Base-by-base conservation (phyloP, 306 rosid species). In the Elaeagnus macrophylla region DNA sequence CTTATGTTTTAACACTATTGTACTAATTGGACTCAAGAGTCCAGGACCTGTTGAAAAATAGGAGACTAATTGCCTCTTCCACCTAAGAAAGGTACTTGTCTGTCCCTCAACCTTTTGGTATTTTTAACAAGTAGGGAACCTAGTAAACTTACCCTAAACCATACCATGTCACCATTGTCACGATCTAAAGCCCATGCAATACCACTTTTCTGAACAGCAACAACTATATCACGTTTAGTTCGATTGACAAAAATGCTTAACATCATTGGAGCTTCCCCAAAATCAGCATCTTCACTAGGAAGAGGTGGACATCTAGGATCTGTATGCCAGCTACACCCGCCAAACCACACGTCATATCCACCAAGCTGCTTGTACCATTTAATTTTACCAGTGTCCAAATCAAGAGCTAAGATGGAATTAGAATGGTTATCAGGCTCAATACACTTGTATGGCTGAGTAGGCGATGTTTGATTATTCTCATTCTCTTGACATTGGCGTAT, bases 271-370 rank as follows among this genome's bases (percentile, higher is more conserved):
- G 81, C 78, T 51, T 81, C 94, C 1, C 78, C 81, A 20, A 84
- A 84, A 72, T 81, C 86, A 3, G 81, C 74, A 60, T 81, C 86
- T 1, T 74, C 76, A 45, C 13, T 61, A 1, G 77, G 67, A 19
- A 83, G 83, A 6, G 77, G 88, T 0, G 85, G 89, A 54, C 86
- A 85, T 41, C 62, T 48, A 11, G 79, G 74, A 36, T 40, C 68
- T 17, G 68, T 67, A 46, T 66, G 76, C 51, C 74, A 46, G 55
- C 3, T 60, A 20, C 87, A 82, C 5, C 83, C 90, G 5, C 35
- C 6, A 7, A 80, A 80, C 83, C 83, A 82, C 0, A 86, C 81
- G 17, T 86, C 95, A 39, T 81, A 86, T 0, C 95, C 93, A 15
- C 95, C 95, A 0, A 86, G 53, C 16, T 86, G 83, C 7, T 48